Base-by-base conservation (phyloP, 306 rosid genomes). In the Elaeagnus macrophylla region DNA sequence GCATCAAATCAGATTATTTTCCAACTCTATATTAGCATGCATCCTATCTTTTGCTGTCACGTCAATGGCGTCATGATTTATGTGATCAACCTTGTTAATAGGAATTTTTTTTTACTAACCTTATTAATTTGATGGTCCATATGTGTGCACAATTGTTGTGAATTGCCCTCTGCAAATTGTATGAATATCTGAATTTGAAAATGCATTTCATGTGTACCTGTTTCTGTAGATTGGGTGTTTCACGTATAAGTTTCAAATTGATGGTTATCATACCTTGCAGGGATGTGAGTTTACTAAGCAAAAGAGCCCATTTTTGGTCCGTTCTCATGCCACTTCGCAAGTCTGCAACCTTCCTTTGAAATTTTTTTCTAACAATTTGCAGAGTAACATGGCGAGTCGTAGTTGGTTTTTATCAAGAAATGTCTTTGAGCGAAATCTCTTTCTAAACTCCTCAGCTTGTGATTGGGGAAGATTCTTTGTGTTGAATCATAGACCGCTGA, bases 231-330 rank as follows among this genome's bases (percentile, higher is more conserved):
- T 25, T 25, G 32, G 32, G 32, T 25, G 13, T 42, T n/a, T 42
- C n/a, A 42, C n/a, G 13, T 42, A 42, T 42, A 9, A 5, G 11
- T n/a, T 42, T 8, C 47, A 42, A 7, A 10, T 42, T 42, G 4
- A 42, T 42, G 11, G 11, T 42, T 42, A 9, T 42, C n/a, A 9
- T 10, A 63, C 54, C 36, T 57, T 69, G 77, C 82, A 81, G 84
- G 79, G 77, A 52, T 65, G 59, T 51, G 44, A 57, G 62, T 17
- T 58, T 59, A 18, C 68, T 72, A 79, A 75, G 47, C 68, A 73
- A 17, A 76, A 65, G 62, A 55, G 65, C 61, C 65, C 72, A 13
- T 53, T 44, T 17, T 39, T 60, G 68, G 73, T 58, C 12, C 52
- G 62, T 65, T 60, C 79, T 64, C 57, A 56, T 37, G 46, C 59